A percentile compares a stretch with the other conserved stretches of the same genome.
Conservation (phyloP, 805 yeast genomes). For the Zygosaccharomyces pseudorouxii region DNA sequence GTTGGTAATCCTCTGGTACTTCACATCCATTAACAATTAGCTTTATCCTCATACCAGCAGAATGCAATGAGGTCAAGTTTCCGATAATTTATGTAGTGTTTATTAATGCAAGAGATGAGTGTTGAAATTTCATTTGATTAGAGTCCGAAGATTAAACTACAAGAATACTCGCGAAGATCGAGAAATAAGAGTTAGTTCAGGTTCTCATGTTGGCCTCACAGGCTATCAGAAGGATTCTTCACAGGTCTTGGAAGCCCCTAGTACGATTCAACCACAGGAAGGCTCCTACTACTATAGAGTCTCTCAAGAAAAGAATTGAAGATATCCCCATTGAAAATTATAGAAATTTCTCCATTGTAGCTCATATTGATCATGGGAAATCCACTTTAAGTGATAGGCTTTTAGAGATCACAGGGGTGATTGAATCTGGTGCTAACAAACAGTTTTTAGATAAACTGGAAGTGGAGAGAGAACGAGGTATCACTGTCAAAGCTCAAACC, state of each 20-base stretch:
- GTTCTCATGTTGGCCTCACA: constrained; percentile 5
- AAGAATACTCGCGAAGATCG: neutral
- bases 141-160: constrained; percentile 1
- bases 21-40: constrained; percentile 28
- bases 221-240: constrained; percentile 4
- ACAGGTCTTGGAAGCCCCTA: constrained; percentile 13
- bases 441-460: constrained; percentile 89
- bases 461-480: constrained; percentile 94
- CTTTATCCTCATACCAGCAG: constrained; percentile 31
- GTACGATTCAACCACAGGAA: constrained; percentile 15
- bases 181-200: neutral
- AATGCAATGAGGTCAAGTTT: neutral
- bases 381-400: constrained; percentile 87
- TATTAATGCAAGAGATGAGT: neutral
- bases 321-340: constrained; percentile 77
- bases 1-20: constrained; percentile 31
- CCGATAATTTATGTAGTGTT: neutral
- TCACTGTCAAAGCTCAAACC: constrained; percentile 95
- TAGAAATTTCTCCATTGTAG: constrained; percentile 90
- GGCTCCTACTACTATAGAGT: constrained; percentile 8
- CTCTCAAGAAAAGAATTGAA: constrained; percentile 56
- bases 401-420: constrained; percentile 84
- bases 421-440: constrained; percentile 64
- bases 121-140: constrained; percentile 1
- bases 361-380: constrained; percentile 90